phyloP scores from a whole-genome alignment of 2,329 filamentous ascomycete genomes.

The Ilyonectria mors-panacis region DNA sequence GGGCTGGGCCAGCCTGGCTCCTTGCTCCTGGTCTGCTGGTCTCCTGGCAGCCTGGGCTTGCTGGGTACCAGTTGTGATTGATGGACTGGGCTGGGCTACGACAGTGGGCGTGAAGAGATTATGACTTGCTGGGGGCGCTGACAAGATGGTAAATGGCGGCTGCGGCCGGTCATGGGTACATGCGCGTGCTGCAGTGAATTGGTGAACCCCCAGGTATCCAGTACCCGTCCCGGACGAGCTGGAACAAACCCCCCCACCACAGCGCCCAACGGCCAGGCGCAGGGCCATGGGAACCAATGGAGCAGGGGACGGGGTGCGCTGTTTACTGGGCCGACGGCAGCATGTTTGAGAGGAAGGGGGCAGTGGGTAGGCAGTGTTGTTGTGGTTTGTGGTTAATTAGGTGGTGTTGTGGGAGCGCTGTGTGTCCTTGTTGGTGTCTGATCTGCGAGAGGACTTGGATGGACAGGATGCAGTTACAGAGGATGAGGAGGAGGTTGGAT shows the following conservation, averaged over 20 bases:
- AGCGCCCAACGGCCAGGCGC: constrained; percentile 31
- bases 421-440: constrained; percentile 9
- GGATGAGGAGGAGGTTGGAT: constrained; percentile 15
- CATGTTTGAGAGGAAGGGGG: constrained; percentile 23
- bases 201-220: constrained; percentile 31
- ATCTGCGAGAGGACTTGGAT: constrained; percentile 10
- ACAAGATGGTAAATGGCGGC: constrained; percentile 35
- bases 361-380: constrained; percentile 13
- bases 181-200: constrained; percentile 9
- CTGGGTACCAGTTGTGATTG: constrained; percentile 27
- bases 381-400: constrained; percentile 10
- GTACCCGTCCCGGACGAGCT: constrained; percentile 29
- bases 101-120: constrained; percentile 35
- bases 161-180: constrained; percentile 28
- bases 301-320: constrained; percentile 41
- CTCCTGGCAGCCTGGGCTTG: constrained; percentile 21
- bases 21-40: neutral
- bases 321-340: constrained; percentile 33
- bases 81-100: constrained; percentile 19
- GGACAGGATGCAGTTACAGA: constrained; percentile 4
- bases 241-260: constrained; percentile 36
- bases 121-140: constrained; percentile 39
- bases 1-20: constrained; percentile 31
- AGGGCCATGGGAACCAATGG: constrained; percentile 38
- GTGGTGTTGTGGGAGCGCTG: constrained; percentile 1